A percentile compares a stretch with the other conserved stretches of the same genome.
Evolutionary conservation across 352 stramenopile genomes (phyloP).

Genomic region (Pythium dissimile): DNA sequence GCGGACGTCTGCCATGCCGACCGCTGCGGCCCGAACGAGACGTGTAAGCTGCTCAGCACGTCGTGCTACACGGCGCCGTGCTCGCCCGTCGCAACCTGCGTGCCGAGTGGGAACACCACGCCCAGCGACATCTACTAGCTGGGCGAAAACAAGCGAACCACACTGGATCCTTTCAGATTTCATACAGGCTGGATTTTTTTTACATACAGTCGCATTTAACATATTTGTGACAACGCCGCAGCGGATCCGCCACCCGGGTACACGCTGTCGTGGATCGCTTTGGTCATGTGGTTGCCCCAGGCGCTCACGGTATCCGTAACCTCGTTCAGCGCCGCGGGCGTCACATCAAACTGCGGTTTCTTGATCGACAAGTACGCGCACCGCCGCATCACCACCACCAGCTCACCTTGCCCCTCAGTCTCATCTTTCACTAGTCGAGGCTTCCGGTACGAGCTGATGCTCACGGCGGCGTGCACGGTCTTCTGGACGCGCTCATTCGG

Average conservation of each 20-base stretch:
- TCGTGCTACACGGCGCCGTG: conserved; percentile 58
- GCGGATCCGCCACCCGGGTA: too few species aligned
- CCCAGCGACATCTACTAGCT: not conserved
- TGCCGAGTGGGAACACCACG: conserved; percentile 28
- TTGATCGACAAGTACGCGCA: conserved; percentile 4
- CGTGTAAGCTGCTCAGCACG: too few species aligned
- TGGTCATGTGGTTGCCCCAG: too few species aligned
- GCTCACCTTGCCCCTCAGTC: conserved; percentile 3
- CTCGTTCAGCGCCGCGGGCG: too few species aligned
- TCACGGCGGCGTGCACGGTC: conserved; percentile 17
- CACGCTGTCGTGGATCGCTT: too few species aligned
- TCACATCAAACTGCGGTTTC: conserved; percentile 4
- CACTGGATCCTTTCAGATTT: too few species aligned
- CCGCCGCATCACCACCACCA: not conserved
- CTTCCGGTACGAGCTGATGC: not conserved
- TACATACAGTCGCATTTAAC: too few species aligned
- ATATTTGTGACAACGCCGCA: too few species aligned
- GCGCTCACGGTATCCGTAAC: too few species aligned
- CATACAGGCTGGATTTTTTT: too few species aligned
- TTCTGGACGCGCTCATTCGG: conserved; percentile 21
- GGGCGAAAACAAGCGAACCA: too few species aligned
- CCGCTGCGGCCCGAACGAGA: conserved; percentile 39
- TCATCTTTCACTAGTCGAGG: not conserved
- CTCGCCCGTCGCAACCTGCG: conserved; percentile 50
- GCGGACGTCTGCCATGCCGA: conserved; percentile 48